phyloP scores from a whole-genome alignment of 2,329 filamentous ascomycete genomes.

The Botryotinia convoluta region DNA sequence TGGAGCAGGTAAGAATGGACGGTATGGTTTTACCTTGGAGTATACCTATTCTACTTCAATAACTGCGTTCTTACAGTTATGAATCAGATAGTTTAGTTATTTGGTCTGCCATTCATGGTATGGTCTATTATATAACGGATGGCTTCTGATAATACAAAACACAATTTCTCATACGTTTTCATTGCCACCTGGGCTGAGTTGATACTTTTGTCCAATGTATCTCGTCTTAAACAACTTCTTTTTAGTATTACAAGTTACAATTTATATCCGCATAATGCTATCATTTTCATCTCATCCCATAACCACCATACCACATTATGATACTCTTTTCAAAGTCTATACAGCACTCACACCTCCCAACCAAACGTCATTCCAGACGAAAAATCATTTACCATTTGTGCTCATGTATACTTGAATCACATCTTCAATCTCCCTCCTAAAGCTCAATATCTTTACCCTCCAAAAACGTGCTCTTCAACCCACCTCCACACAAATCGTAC shows the following conservation, averaged over 20 bases:
- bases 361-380: neutral
- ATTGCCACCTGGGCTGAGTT: neutral
- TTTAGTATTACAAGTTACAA: neutral
- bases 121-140: neutral
- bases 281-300: neutral
- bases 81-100: neutral
- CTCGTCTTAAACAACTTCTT: neutral
- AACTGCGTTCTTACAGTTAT: neutral
- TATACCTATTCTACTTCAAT: neutral
- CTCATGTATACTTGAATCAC: neutral
- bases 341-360: too few species aligned
- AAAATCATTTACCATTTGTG: neutral
- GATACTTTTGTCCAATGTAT: neutral
- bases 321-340: too few species aligned
- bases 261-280: neutral
- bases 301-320: too few species aligned
- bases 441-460: too few species aligned
- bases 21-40: neutral
- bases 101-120: neutral
- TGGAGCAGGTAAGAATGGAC: neutral
- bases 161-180: too few species aligned
- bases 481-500: too few species aligned
- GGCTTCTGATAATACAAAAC: neutral
- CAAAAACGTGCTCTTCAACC: too few species aligned
- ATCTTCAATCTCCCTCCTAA: neutral